Base-by-base conservation (phyloP, 2,329 filamentous ascomycete genomes). In the Colletotrichum plurivorum region DNA sequence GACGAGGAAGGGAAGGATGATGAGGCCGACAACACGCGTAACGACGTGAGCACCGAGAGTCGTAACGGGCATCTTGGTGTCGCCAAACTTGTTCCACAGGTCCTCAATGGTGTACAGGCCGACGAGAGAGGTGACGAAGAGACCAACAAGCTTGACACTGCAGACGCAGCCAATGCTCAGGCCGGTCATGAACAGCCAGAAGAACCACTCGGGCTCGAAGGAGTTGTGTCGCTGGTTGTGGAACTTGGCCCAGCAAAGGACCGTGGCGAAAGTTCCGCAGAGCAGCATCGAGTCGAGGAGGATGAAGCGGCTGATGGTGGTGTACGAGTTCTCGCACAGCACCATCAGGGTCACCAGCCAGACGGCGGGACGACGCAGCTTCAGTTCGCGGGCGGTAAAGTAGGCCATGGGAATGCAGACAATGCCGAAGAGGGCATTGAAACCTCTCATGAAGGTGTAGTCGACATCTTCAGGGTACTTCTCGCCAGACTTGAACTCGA, bases 401-500 rank as follows among this genome's bases (percentile, higher is more conserved):
- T 98, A 99, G 65, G 96, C 95, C 81, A 99, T 84, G 18, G 96
- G 96, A 54, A 99, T 91, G 78, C 94, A 98, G 70, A 96, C 86
- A 71, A 95, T 95, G 70, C 96, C 96, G 79, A 98, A 99, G 72
- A 94, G 90, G 72, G 95, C 93, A 80, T 98, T 99, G 89, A 99
- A 99, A 71, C 95, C 88, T 75, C 96, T 94, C 97, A 99, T 99
- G 78, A 97, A 97, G 75, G 95, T 97, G 82, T 97, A 99, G 85
- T 99, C 92, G 78, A 99, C 87, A 77, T 98, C 94, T 74, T 91
- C 90, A 12, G 96, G 96, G 80, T 99, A 99, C 63, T 89, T 94
- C 78, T 98, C 96, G 79, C 96, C 96, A 62, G 95, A 98, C 83
- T 99, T 99, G 88, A 99, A 99, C 79, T 99, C 96, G 83, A 99